These are phyloP conservation scores for Cytospora piceae DNA, from an alignment of 2,329 filamentous ascomycete genomes.

Conservation along the genomic window DNA sequence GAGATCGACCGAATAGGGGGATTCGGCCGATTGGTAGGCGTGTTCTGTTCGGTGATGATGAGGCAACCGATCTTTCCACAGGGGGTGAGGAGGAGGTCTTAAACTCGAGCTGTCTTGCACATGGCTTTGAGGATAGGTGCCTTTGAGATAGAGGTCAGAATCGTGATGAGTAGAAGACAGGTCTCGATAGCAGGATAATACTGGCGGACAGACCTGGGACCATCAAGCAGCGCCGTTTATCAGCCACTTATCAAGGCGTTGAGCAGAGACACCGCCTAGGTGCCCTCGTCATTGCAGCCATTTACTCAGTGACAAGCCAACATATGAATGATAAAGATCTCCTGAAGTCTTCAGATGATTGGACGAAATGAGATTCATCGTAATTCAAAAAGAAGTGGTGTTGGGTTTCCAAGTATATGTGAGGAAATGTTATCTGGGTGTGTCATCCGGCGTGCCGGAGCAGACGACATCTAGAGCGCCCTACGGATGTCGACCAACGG, in stretches of 20 bases:
- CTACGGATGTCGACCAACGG: conserved; percentile 1
- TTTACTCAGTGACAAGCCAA: neutral
- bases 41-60: neutral
- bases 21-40: too few species aligned
- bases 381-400: too few species aligned
- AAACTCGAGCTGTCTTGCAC: too few species aligned
- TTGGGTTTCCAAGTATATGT: too few species aligned
- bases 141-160: too few species aligned
- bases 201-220: neutral
- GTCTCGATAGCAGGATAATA: neutral
- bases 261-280: neutral
- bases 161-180: neutral
- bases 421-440: neutral
- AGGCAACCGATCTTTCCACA: neutral
- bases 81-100: neutral
- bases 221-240: neutral
- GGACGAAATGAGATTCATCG: too few species aligned
- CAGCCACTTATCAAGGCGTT: neutral
- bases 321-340: neutral
- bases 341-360: neutral
- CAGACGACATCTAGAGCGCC: neutral
- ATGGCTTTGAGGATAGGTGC: too few species aligned
- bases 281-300: neutral
- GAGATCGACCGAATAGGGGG: neutral
- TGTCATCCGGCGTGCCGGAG: conserved; percentile 4